Evolutionary conservation across 345 rosid species (phyloP).

Genomic region (Rubroshorea leprosula): DNA sequence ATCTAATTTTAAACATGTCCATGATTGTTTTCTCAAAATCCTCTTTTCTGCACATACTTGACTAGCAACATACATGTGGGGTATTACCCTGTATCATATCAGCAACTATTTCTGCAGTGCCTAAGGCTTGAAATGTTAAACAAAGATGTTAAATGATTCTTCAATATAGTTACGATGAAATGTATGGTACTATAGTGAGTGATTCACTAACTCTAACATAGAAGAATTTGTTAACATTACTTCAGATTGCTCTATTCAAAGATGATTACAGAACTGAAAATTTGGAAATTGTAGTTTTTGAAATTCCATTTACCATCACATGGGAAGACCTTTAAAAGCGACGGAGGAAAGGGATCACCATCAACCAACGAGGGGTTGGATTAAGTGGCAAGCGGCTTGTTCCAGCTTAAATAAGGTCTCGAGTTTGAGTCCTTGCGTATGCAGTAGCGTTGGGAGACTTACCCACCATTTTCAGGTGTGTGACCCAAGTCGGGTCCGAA

Average conservation of each 20-base stretch:
- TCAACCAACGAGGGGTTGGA: no score
- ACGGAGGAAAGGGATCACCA: no score
- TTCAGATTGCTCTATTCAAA: neutral
- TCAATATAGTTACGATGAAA: neutral
- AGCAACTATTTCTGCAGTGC: slow-evolving; percentile 81
- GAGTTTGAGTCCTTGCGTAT: no score
- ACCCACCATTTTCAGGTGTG: no score
- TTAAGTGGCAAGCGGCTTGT: no score
- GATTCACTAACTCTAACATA: neutral
- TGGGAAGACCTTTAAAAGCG: no score
- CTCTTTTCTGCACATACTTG: neutral
- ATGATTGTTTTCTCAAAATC: slow-evolving; percentile 4
- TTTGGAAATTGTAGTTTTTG: no score
- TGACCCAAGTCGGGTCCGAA: no score
- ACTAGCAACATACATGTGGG: slow-evolving; percentile 34
- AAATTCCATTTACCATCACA: no score
- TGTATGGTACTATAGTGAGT: neutral
- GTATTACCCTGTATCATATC: slow-evolving; percentile 69
- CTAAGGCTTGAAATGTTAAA: slow-evolving; percentile 59
- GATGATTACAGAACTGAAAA: neutral
- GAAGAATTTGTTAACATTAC: neutral
- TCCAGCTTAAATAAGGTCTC: no score
- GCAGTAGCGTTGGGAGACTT: no score
- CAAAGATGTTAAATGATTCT: slow-evolving; percentile 11
- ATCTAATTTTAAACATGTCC: neutral